These are phyloP conservation scores for Metarhizium humberi DNA, from an alignment of 2,329 filamentous ascomycete genomes.

Conservation along the genomic window DNA sequence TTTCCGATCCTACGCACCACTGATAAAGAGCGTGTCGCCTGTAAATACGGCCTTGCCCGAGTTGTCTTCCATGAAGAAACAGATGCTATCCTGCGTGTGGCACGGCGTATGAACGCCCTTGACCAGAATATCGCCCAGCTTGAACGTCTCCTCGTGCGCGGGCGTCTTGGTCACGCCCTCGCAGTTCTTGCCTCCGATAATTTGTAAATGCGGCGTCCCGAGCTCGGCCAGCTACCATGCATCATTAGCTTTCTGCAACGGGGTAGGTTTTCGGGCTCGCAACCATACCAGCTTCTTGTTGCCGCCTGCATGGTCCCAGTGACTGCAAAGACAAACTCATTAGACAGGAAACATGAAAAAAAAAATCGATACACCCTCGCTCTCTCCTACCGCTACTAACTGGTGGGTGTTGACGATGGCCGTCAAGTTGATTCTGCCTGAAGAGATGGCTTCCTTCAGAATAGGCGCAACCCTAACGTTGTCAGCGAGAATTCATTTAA, in stretches of 20 bases:
- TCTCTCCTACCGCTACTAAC: slow-evolving; percentile 40
- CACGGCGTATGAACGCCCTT: slow-evolving; percentile 92
- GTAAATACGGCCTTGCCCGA: slow-evolving; percentile 76
- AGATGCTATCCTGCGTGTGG: slow-evolving; percentile 97
- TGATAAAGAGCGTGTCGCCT: slow-evolving; percentile 92
- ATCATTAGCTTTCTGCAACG: slow-evolving; percentile 3
- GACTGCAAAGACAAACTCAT: slow-evolving; percentile 41
- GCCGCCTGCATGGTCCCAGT: slow-evolving; percentile 89
- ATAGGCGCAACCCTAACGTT: slow-evolving; percentile 45
- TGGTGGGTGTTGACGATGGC: slow-evolving; percentile 96
- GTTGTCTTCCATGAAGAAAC: slow-evolving; percentile 81
- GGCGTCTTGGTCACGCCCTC: slow-evolving; percentile 71
- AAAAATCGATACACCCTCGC: background rate
- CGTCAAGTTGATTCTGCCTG: slow-evolving; percentile 69
- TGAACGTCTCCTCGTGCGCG: slow-evolving; percentile 65
- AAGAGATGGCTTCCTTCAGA: slow-evolving; percentile 63
- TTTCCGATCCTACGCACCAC: slow-evolving; percentile 43
- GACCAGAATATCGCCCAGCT: slow-evolving; percentile 73
- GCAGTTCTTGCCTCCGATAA: slow-evolving; percentile 86
- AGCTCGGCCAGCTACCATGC: slow-evolving; percentile 28
- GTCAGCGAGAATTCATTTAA: slow-evolving; percentile 1
- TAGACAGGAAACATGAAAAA: background rate
- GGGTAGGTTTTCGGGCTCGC: no score
- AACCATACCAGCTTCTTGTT: slow-evolving; percentile 60
- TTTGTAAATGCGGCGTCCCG: slow-evolving; percentile 53